Evolutionary conservation across 2,329 filamentous ascomycete genomes (phyloP).

Genomic region (Fusarium sp.): DNA sequence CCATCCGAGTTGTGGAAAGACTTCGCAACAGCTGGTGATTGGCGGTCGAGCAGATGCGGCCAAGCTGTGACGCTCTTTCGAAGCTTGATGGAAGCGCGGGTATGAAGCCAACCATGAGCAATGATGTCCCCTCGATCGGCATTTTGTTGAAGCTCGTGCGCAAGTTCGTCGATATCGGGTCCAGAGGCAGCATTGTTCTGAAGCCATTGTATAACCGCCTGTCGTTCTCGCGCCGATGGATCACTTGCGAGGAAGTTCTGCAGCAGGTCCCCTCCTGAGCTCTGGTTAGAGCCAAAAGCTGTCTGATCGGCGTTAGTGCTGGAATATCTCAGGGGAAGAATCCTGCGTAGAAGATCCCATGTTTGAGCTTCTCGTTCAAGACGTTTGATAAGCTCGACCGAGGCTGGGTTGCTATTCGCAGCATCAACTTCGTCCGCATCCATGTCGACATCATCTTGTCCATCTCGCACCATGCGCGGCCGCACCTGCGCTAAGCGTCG

Average conservation of each 20-base stretch:
- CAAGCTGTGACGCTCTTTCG: slow-evolving; percentile 81
- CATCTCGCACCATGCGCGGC: slow-evolving; percentile 43
- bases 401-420: slow-evolving; percentile 39
- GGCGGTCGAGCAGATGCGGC: slow-evolving; percentile 70
- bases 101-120: slow-evolving; percentile 91
- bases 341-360: slow-evolving; percentile 83
- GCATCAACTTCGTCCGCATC: slow-evolving; percentile 63
- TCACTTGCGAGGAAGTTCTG: slow-evolving; percentile 79
- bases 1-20: slow-evolving; percentile 67
- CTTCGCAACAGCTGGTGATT: slow-evolving; percentile 63
- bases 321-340: slow-evolving; percentile 75
- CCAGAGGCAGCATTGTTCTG: slow-evolving; percentile 77
- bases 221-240: slow-evolving; percentile 77
- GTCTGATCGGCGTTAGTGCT: slow-evolving; percentile 42
- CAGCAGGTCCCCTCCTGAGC: slow-evolving; percentile 57
- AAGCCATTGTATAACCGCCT: slow-evolving; percentile 85
- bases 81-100: slow-evolving; percentile 87
- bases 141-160: slow-evolving; percentile 77
- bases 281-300: slow-evolving; percentile 43
- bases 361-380: slow-evolving; percentile 88
- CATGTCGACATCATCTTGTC: slow-evolving; percentile 62
- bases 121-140: slow-evolving; percentile 84
- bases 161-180: slow-evolving; percentile 77
- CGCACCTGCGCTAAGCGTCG: slow-evolving; percentile 46
- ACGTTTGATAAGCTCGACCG: slow-evolving; percentile 50